Evolutionary conservation across 2,329 filamentous ascomycete species (phyloP).

Genomic region (Annulohypoxylon truncatum): DNA sequence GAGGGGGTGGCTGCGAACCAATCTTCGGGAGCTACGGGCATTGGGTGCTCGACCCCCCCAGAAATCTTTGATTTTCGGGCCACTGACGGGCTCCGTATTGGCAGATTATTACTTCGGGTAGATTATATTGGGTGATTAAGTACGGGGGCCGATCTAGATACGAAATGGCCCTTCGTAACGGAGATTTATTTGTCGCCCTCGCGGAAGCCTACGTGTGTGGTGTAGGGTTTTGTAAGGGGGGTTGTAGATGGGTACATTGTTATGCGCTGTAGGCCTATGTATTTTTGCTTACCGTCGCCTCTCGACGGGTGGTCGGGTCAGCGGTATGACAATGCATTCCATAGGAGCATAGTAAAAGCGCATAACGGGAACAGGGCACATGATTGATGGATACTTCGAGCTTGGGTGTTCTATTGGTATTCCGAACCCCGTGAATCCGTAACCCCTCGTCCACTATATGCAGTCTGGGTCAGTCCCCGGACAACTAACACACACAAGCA

Average conservation of each 20-base stretch:
- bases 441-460: not conserved
- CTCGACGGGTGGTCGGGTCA: constrained; percentile 1
- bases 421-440: not conserved
- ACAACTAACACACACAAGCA: not conserved
- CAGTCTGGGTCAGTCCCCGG: not conserved
- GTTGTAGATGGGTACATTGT: not conserved
- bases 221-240: not conserved
- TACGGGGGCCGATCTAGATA: constrained; percentile 25
- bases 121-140: constrained; percentile 7
- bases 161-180: constrained; percentile 18
- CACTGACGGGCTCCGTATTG: constrained; percentile 21
- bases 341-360: not conserved
- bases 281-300: not conserved
- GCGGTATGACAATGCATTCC: constrained; percentile 1
- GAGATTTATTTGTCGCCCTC: constrained; percentile 20
- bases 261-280: not conserved
- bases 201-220: constrained; percentile 6
- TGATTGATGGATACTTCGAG: not conserved
- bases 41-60: constrained; percentile 41
- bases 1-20: constrained; percentile 6
- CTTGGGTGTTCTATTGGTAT: not conserved
- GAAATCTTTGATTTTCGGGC: constrained; percentile 12
- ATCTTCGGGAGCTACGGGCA: constrained; percentile 24
- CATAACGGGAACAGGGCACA: not conserved
- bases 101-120: constrained; percentile 21